These are phyloP conservation scores for Auxenochlorella pyrenoidosa DNA, from an alignment of 139 green algal genomes.

Conservation along the genomic window DNA sequence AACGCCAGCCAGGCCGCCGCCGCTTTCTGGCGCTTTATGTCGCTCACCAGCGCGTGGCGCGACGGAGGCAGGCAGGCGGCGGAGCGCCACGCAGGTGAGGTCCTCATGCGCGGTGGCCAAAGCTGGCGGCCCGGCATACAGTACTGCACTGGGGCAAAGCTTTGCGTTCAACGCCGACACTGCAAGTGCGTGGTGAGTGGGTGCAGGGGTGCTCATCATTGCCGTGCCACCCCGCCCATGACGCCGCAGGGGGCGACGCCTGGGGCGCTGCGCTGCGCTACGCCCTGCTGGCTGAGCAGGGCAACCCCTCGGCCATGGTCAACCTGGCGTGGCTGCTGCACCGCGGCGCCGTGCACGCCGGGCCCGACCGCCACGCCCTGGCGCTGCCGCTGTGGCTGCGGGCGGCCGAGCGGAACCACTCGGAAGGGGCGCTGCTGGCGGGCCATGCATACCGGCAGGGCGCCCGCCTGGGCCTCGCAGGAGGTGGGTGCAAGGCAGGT, in stretches of 20 bases:
- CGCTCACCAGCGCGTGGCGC: neutral
- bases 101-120: neutral
- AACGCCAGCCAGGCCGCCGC: neutral
- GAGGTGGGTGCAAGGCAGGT: neutral
- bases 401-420: neutral
- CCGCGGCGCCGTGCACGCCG: neutral
- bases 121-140: neutral
- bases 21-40: conserved; percentile 13
- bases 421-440: conserved; percentile 23
- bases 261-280: conserved; percentile 53
- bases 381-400: conserved; percentile 15
- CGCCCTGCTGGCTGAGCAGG: conserved; percentile 61
- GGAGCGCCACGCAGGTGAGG: conserved; percentile 3
- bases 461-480: neutral
- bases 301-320: conserved; percentile 37
- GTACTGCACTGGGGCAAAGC: too few relatives aligned
- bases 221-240: too few relatives aligned
- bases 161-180: too few relatives aligned
- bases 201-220: too few relatives aligned
- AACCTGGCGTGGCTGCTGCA: conserved; percentile 66
- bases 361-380: neutral
- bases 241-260: conserved; percentile 41
- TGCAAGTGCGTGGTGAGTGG: too few relatives aligned
- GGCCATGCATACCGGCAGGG: neutral
- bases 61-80: conserved; percentile 3